A percentile compares a stretch with the other conserved stretches of the same genome.
phyloP scores from a whole-genome alignment of 495 filamentous ascomycete species.

The Trichoderma asperelloides region DNA sequence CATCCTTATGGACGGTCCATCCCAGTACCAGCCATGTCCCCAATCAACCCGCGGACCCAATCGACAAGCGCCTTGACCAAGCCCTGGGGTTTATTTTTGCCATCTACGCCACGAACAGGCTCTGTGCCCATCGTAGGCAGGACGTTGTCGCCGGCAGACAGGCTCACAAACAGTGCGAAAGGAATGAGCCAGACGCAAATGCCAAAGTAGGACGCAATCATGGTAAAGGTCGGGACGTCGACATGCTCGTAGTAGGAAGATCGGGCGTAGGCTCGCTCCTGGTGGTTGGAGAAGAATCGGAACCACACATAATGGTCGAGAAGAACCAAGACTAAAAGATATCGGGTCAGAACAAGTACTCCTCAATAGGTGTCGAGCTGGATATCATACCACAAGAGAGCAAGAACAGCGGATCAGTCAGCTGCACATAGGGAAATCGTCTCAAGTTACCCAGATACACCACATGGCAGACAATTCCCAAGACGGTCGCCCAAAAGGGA shows the following conservation, averaged over 20 bases:
- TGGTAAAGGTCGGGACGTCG: constrained; percentile 76
- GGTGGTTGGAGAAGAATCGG: constrained; percentile 70
- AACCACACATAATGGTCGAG: constrained; percentile 98
- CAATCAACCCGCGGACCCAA: constrained; percentile 60
- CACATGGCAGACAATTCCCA: constrained; percentile 74
- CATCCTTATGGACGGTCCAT: constrained; percentile 31
- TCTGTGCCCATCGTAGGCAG: constrained; percentile 67
- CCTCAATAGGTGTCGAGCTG: background rate
- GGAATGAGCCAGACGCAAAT: constrained; percentile 95
- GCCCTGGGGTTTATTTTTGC: constrained; percentile 58
- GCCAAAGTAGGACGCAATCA: constrained; percentile 93
- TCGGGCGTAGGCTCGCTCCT: constrained; percentile 34
- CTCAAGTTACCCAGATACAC: constrained; percentile 86
- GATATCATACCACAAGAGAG: constrained; percentile 59
- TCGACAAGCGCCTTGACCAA: constrained; percentile 89
- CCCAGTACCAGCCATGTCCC: constrained; percentile 65
- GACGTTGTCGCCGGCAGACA: constrained; percentile 90
- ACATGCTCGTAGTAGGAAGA: constrained; percentile 49
- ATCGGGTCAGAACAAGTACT: constrained; percentile 12
- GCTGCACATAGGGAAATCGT: constrained; percentile 78
- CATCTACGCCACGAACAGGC: constrained; percentile 30
- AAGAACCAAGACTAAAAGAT: constrained; percentile 59
- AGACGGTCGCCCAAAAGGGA: constrained; percentile 58
- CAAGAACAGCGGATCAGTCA: constrained; percentile 83
- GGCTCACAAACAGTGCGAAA: constrained; percentile 86